Evolutionary conservation across 148 eudicot genomes (phyloP), one percentile per base, ranked within the genome.

Genomic region (Gaultheria prostrata): DNA sequence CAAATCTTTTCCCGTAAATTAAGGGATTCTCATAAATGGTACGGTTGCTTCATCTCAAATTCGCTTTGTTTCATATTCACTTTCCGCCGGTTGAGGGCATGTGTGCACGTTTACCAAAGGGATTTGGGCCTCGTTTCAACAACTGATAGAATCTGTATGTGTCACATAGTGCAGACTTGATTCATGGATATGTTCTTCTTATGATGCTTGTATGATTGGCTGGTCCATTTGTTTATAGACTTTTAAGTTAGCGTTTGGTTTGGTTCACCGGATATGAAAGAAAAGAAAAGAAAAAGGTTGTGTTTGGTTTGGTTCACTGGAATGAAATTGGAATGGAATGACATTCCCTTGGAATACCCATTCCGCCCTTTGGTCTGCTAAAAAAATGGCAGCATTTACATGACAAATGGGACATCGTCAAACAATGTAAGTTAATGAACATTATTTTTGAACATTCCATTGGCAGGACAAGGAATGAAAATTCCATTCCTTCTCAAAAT

Each of bases 131-230:
- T 78, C 26, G 20, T 33, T 54, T 33, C 28, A 3, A 78, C 69
- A 8, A 21, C 30, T 56, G 45, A 9, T 78, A 53, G 67, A 53
- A 78, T 54, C 28, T 74, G 28, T 45, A 59, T 59, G 30, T 1
- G 8, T 56, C 45, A 8, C 61, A 61, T 21, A 79, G 26, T 79
- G 50, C 39, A 53, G 20, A 26, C 59, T 50, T 20, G 59, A 79
- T 79, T 28, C 12, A 48, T 80, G 74, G 39, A 80, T 46, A n/a
- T 20, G 21, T 80, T 32, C 80, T 53, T 45, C 24, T 61, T 80
- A 80, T 80, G 57, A 26, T 80, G 56, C 56, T 79, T 24, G 26
- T 80, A 80, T 63, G 14, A 35, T 63, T 80, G 43, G 56, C 51
- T 57, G 82, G 21, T 61, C n/a, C 76, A 1, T 39, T 39, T 39